Evolutionary conservation across 169 alveolate species (phyloP).

Genomic region (Eimeria zaria): DNA sequence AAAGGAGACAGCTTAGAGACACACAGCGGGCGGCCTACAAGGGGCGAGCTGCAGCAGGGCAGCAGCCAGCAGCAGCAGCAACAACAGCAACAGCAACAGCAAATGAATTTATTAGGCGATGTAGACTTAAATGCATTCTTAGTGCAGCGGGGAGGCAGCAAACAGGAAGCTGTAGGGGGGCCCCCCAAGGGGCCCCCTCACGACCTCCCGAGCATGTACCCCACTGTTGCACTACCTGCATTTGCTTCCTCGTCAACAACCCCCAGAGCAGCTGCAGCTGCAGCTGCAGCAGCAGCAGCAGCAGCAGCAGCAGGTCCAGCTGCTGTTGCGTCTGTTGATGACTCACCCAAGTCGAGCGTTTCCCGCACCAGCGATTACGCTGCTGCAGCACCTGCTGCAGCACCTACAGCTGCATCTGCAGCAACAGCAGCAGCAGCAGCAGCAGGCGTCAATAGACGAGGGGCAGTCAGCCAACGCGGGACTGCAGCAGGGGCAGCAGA

Average conservation of each 20-base stretch:
- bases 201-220: not conserved
- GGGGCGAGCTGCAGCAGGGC: not conserved
- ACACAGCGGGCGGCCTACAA: not conserved
- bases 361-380: constrained; percentile 6
- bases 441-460: not conserved
- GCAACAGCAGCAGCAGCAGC: not conserved
- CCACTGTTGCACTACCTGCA: constrained; percentile 44
- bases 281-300: constrained; percentile 17
- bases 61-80: not conserved
- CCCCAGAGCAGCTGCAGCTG: not conserved
- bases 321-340: not conserved
- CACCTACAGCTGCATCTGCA: constrained; percentile 18
- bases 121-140: constrained; percentile 20
- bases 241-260: not conserved
- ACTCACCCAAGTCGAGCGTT: not conserved
- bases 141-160: not conserved
- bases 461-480: not conserved
- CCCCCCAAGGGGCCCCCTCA: not conserved
- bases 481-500: constrained; percentile 26
- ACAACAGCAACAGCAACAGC: constrained; percentile 4
- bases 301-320: constrained; percentile 13
- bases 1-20: not conserved
- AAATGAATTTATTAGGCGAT: not conserved
- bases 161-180: not conserved
- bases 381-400: constrained; percentile 22